A percentile compares a stretch with the other conserved stretches of the same genome.
These are phyloP conservation scores for Elongisporangium anandrum DNA, from an alignment of 352 stramenopile genomes.

Conservation along the genomic window DNA sequence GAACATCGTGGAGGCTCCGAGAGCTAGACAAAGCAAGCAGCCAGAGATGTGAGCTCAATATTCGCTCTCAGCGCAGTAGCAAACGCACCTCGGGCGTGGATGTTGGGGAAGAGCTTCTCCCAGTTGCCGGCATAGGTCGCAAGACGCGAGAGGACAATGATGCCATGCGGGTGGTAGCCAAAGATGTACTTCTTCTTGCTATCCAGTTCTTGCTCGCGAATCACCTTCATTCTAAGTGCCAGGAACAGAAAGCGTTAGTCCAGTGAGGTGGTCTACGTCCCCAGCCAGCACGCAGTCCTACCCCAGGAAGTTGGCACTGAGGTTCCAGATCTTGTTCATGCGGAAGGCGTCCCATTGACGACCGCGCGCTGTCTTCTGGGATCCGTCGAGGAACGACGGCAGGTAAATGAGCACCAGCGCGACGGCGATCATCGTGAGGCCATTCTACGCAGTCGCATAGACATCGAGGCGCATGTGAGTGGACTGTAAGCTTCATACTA, in stretches of 20 bases:
- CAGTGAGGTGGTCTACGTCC: too few relatives aligned
- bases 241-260: too few relatives aligned
- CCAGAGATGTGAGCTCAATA: conserved; percentile 1
- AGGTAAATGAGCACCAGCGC: conserved; percentile 56
- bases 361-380: conserved; percentile 46
- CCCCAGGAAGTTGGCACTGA: conserved; percentile 44
- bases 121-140: conserved; percentile 61
- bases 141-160: conserved; percentile 72
- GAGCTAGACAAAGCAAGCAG: conserved; percentile 16
- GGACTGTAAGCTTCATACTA: neutral
- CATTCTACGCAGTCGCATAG: conserved; percentile 11
- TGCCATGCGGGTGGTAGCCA: conserved; percentile 68
- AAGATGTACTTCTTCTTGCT: conserved; percentile 70
- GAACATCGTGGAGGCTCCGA: conserved; percentile 70
- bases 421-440: conserved; percentile 50
- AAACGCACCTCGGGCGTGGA: conserved; percentile 38
- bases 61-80: neutral
- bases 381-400: conserved; percentile 55
- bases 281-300: conserved; percentile 7
- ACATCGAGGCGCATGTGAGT: neutral
- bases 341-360: conserved; percentile 50
- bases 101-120: conserved; percentile 65
- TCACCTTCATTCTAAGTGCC: conserved; percentile 36
- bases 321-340: conserved; percentile 38
- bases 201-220: conserved; percentile 62